Conservation (phyloP, 371 early-diverging fungal species). For the Mortierella sp. region DNA sequence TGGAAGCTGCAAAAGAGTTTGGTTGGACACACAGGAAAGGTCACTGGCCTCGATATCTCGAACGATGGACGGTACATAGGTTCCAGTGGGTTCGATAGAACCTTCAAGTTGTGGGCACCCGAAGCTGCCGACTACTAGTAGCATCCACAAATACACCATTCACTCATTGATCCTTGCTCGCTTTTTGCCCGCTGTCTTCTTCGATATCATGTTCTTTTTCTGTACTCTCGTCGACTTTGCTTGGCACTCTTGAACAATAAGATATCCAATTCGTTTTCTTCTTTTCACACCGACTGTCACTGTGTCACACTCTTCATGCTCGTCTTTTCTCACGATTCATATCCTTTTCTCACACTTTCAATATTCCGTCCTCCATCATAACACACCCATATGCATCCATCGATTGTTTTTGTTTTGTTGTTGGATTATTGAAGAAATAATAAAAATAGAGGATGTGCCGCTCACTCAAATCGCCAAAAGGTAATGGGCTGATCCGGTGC, state of each 20-base stretch:
- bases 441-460: conserved; percentile 26
- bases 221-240: too few species aligned
- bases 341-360: neutral
- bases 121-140: conserved; percentile 48
- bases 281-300: neutral
- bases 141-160: neutral
- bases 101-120: conserved; percentile 92
- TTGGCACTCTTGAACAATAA: neutral
- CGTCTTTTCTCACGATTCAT: neutral
- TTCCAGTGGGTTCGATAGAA: conserved; percentile 92
- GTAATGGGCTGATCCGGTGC: conserved; percentile 50
- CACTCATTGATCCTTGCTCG: neutral
- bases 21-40: conserved; percentile 92
- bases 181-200: neutral
- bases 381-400: neutral
- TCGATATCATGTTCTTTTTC: neutral
- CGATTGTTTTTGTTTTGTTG: neutral
- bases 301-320: neutral
- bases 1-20: conserved; percentile 91
- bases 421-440: conserved; percentile 14
- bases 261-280: neutral
- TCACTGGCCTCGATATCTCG: conserved; percentile 91
- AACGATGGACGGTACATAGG: conserved; percentile 87
- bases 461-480: conserved; percentile 58
- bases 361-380: neutral